Conservation (phyloP, 2,329 filamentous ascomycete species). For the Zasmidium cellare region DNA sequence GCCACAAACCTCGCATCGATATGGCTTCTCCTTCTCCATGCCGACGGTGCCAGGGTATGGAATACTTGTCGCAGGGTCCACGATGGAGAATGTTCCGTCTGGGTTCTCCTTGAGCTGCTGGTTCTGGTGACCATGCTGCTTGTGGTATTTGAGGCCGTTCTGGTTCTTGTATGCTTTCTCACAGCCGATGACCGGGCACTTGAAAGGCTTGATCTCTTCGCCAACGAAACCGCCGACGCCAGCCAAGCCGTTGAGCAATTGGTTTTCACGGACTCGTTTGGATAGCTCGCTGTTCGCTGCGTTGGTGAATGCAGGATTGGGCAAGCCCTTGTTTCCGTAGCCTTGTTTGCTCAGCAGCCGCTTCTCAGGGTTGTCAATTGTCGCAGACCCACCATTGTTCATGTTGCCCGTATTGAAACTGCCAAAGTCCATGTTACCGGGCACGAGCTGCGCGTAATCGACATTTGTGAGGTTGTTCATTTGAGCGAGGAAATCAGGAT, state of each 20-base stretch:
- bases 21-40: conserved; percentile 99
- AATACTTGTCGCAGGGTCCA: conserved; percentile 90
- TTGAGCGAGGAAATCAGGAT: conserved; percentile 45
- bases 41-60: conserved; percentile 94
- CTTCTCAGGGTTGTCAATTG: conserved; percentile 92
- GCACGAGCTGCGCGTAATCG: conserved; percentile 38
- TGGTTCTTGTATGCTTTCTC: conserved; percentile 99
- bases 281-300: conserved; percentile 75
- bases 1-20: conserved; percentile 93
- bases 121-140: conserved; percentile 88
- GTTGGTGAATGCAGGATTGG: conserved; percentile 60
- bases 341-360: conserved; percentile 81
- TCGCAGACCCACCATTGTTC: conserved; percentile 49
- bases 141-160: conserved; percentile 92
- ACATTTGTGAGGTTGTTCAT: conserved; percentile 39
- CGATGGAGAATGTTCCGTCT: conserved; percentile 96
- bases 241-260: conserved; percentile 58
- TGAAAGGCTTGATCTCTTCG: conserved; percentile 96
- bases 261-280: conserved; percentile 63
- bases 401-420: conserved; percentile 59
- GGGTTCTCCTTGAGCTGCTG: conserved; percentile 96
- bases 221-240: conserved; percentile 55
- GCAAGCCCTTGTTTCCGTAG: conserved; percentile 53
- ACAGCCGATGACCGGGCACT: conserved; percentile 95
- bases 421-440: conserved; percentile 38